Conservation (phyloP, 1,284 basidiomycete species). For the Chalciporus sp. region DNA sequence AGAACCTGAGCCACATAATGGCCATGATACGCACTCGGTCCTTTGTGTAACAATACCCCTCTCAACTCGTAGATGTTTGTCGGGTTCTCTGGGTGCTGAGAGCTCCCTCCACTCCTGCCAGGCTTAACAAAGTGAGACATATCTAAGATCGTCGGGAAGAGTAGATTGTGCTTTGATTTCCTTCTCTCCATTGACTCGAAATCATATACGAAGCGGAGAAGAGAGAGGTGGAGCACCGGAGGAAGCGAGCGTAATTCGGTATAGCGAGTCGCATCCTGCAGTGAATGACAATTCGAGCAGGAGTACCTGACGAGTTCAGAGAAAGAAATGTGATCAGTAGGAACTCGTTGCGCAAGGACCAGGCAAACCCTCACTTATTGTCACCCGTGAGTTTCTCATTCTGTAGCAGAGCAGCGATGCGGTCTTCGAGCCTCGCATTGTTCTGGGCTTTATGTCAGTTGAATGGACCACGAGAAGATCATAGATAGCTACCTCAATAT, state of each 20-base stretch:
- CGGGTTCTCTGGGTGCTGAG: slow-evolving; percentile 9
- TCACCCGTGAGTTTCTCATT: slow-evolving; percentile 77
- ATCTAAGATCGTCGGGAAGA: slow-evolving; percentile 74
- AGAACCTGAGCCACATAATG: slow-evolving; percentile 91
- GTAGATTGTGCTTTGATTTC: slow-evolving; percentile 79
- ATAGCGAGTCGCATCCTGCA: slow-evolving; percentile 79
- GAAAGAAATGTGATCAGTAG: not conserved
- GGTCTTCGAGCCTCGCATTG: slow-evolving; percentile 71
- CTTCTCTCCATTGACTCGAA: slow-evolving; percentile 73
- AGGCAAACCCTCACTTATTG: slow-evolving; percentile 60
- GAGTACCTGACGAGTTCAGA: slow-evolving; percentile 60
- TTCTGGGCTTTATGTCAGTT: slow-evolving; percentile 45
- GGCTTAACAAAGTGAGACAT: slow-evolving; percentile 65
- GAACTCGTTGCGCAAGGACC: not conserved
- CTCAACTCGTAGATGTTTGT: slow-evolving; percentile 70
- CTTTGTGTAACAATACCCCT: slow-evolving; percentile 85
- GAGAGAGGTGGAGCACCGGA: slow-evolving; percentile 84
- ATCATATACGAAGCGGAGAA: slow-evolving; percentile 89
- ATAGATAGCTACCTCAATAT: slow-evolving; percentile 52
- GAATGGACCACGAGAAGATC: not conserved
- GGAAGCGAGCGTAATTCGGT: slow-evolving; percentile 71
- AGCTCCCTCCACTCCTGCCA: slow-evolving; percentile 12
- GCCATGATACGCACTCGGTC: slow-evolving; percentile 85
- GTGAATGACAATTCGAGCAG: slow-evolving; percentile 69
- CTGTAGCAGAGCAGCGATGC: slow-evolving; percentile 61